phyloP scores from a whole-genome alignment of 1,284 basidiomycete genomes.

The Grifola frondosa region DNA sequence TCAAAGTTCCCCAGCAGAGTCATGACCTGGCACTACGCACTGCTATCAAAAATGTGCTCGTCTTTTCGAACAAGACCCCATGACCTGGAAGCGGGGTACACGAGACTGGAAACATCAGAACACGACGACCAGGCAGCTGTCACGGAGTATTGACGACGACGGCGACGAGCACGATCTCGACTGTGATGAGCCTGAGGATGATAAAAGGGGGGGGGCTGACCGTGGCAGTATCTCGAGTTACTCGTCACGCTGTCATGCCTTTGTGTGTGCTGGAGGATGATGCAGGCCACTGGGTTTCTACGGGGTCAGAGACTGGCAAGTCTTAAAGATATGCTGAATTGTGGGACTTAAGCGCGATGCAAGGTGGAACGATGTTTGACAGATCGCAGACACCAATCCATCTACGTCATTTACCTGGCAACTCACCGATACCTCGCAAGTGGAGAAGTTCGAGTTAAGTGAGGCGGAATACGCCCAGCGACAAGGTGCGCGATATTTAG shows the following conservation, averaged over 20 bases:
- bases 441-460: conserved; percentile 92
- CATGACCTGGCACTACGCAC: not conserved
- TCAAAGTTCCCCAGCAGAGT: conserved; percentile 5
- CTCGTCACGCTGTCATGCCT: too few species aligned
- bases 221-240: too few species aligned
- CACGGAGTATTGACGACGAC: too few species aligned
- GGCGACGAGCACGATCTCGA: too few species aligned
- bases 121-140: too few species aligned
- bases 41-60: conserved; percentile 1
- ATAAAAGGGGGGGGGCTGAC: too few species aligned
- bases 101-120: too few species aligned
- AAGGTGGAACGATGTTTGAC: too few species aligned
- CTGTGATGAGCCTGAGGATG: too few species aligned
- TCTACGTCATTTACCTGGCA: conserved; percentile 73
- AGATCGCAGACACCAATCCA: conserved; percentile 83
- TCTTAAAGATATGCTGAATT: conserved; percentile 61
- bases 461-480: conserved; percentile 81
- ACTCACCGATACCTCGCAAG: conserved; percentile 80
- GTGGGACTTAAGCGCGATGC: not conserved
- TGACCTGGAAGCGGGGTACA: too few species aligned
- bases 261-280: conserved; percentile 67
- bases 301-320: conserved; percentile 65
- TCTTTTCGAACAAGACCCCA: too few species aligned
- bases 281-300: conserved; percentile 70
- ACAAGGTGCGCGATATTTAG: conserved; percentile 55